phyloP scores from a whole-genome alignment of 2,329 filamentous ascomycete genomes.

The Pestalotiopsis sp. region DNA sequence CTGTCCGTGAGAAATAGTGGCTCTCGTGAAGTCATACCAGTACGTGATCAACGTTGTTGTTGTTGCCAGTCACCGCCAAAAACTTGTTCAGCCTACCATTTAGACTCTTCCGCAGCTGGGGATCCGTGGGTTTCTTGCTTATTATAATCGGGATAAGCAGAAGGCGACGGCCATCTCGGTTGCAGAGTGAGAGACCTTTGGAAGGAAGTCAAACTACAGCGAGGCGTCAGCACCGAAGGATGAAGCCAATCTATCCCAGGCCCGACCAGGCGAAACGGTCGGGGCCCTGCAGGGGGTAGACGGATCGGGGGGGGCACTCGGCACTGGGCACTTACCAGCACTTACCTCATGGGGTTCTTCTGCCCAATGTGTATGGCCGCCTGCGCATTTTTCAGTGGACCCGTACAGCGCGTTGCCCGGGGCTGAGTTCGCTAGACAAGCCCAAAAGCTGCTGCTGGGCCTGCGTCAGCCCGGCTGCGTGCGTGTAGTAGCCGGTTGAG shows the following conservation, averaged over 20 bases:
- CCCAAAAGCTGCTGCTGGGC: not conserved
- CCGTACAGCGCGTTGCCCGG: slow-evolving; percentile 3
- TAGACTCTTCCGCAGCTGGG: too few relatives aligned
- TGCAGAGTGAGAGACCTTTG: too few relatives aligned
- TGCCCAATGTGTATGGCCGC: not conserved
- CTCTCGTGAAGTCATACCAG: not conserved
- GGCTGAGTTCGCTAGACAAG: slow-evolving; percentile 13
- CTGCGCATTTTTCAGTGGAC: slow-evolving; percentile 10
- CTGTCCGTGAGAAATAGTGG: not conserved
- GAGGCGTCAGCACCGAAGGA: slow-evolving; percentile 5
- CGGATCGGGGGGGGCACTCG: not conserved
- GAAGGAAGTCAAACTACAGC: not conserved
- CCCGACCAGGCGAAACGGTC: not conserved
- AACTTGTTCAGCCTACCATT: too few relatives aligned
- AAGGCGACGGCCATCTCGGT: not conserved
- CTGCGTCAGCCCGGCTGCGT: slow-evolving; percentile 10
- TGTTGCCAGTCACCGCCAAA: too few relatives aligned
- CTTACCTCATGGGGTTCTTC: slow-evolving; percentile 1
- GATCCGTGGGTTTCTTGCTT: not conserved
- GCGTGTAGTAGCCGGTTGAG: not conserved
- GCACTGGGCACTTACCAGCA: not conserved
- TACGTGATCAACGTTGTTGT: not conserved
- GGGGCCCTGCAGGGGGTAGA: not conserved
- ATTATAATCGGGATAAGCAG: not conserved
- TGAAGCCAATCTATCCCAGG: slow-evolving; percentile 5